These are phyloP conservation scores for Sporothrix curviconia DNA, from an alignment of 2,329 filamentous ascomycete genomes.

Conservation along the genomic window DNA sequence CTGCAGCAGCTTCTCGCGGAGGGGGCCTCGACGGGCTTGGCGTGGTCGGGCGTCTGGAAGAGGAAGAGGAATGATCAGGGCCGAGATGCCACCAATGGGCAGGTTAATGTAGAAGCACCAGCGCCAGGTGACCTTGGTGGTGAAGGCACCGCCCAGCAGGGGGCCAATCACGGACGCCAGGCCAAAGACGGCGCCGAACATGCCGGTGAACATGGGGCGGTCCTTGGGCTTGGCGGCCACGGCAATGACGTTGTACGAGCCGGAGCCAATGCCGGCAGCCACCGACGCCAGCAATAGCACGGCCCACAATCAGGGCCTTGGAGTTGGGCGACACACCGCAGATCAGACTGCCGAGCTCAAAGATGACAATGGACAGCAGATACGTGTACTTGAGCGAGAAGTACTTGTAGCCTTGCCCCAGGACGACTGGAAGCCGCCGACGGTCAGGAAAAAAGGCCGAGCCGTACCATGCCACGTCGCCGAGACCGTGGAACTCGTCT, in stretches of 20 bases:
- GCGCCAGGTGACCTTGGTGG: conserved; percentile 23
- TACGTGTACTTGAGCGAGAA: conserved; percentile 47
- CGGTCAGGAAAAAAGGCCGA: conserved; percentile 47
- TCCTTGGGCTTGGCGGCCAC: conserved; percentile 23
- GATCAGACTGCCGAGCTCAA: conserved; percentile 48
- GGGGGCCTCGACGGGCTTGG: conserved; percentile 24
- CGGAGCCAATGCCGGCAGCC: conserved; percentile 36
- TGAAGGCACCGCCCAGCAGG: conserved; percentile 24
- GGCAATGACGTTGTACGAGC: conserved; percentile 36
- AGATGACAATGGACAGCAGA: conserved; percentile 41
- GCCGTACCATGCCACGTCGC: conserved; percentile 54
- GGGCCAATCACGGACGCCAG: conserved; percentile 28
- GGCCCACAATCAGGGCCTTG: conserved; percentile 44
- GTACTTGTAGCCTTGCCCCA: conserved; percentile 46
- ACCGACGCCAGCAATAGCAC: conserved; percentile 42
- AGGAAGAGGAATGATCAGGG: conserved; percentile 26
- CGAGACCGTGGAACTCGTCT: conserved; percentile 43
- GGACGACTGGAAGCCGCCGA: conserved; percentile 38
- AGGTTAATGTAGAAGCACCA: conserved; percentile 30
- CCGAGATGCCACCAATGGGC: conserved; percentile 26
- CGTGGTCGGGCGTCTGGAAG: conserved; percentile 30
- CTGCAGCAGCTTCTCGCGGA: conserved; percentile 35
- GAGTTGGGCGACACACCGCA: conserved; percentile 44
- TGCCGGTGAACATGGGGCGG: conserved; percentile 26
- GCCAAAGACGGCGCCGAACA: conserved; percentile 18